These are phyloP conservation scores for Pythium myriotylum DNA, from an alignment of 352 stramenopile species.

Conservation along the genomic window DNA sequence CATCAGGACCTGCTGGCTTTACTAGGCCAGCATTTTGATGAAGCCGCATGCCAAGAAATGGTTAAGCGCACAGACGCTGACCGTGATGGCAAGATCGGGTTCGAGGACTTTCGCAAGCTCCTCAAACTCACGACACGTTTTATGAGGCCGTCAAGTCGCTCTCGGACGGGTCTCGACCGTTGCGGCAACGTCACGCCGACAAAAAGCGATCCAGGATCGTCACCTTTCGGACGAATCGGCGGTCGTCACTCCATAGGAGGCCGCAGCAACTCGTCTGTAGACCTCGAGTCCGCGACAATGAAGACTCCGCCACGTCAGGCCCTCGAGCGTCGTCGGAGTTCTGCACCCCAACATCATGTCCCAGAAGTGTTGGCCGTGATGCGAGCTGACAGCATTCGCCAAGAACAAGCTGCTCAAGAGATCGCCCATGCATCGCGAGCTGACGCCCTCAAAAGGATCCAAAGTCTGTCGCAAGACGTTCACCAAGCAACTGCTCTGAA, in stretches of 20 bases:
- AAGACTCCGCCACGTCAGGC: neutral
- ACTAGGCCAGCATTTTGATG: constrained; percentile 65
- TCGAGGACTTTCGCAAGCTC: constrained; percentile 74
- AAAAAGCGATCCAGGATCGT: constrained; percentile 23
- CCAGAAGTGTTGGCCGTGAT: constrained; percentile 23
- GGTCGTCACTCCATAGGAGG: constrained; percentile 21
- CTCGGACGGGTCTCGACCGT: neutral
- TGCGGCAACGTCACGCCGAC: constrained; percentile 19
- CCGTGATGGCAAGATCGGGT: constrained; percentile 71
- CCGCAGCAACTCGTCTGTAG: constrained; percentile 28
- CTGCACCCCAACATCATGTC: constrained; percentile 20
- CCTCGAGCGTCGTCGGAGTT: constrained; percentile 29
- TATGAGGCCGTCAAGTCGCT: constrained; percentile 10
- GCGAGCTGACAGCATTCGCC: constrained; percentile 27
- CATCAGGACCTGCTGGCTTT: constrained; percentile 53
- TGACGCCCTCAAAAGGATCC: constrained; percentile 45
- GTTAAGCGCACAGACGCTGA: constrained; percentile 61
- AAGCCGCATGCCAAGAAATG: constrained; percentile 60
- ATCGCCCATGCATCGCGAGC: constrained; percentile 32
- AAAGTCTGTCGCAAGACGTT: constrained; percentile 26
- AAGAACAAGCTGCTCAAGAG: constrained; percentile 25
- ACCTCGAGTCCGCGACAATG: constrained; percentile 20
- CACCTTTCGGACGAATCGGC: constrained; percentile 11
- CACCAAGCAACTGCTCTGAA: constrained; percentile 8
- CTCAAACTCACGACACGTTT: constrained; percentile 43